phyloP scores from a whole-genome alignment of 495 filamentous ascomycete genomes.

The Xylaria cubensis region DNA sequence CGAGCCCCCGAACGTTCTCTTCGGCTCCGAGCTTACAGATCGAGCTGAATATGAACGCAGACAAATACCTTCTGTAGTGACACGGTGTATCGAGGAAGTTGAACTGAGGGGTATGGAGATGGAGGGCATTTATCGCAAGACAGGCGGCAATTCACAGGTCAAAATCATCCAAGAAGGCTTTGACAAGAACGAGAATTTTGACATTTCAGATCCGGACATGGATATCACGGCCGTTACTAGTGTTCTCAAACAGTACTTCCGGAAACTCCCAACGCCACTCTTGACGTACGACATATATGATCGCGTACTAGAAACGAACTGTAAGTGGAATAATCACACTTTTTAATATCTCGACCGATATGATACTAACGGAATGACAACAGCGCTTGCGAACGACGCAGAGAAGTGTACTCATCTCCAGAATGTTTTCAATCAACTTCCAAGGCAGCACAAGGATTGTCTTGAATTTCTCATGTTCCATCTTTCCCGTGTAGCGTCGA shows the following conservation, averaged over 20 bases:
- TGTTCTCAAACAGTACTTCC: conserved; percentile 96
- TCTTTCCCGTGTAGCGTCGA: conserved; percentile 82
- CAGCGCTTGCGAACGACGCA: conserved; percentile 60
- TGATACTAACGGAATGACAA: conserved; percentile 26
- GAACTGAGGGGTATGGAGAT: conserved; percentile 96
- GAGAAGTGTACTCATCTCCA: conserved; percentile 73
- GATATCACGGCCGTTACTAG: conserved; percentile 98
- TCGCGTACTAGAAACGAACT: conserved; percentile 76
- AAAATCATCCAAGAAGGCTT: conserved; percentile 89
- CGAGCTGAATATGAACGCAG: conserved; percentile 89
- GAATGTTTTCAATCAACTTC: conserved; percentile 75
- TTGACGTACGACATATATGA: conserved; percentile 95
- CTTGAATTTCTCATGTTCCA: conserved; percentile 96
- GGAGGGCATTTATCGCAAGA: conserved; percentile 98
- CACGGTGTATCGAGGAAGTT: conserved; percentile 96
- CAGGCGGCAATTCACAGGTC: conserved; percentile 85
- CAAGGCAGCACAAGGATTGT: conserved; percentile 81
- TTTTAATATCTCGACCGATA: background rate
- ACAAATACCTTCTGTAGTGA: conserved; percentile 87
- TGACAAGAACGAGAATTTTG: conserved; percentile 80
- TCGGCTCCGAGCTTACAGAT: conserved; percentile 87
- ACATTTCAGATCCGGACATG: conserved; percentile 90
- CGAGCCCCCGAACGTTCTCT: conserved; percentile 70
- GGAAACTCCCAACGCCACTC: conserved; percentile 87
- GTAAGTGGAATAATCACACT: conserved; percentile 49